Percentiles rank a stretch among this genome's conserved stretches.
Evolutionary conservation across 1,284 basidiomycete genomes (phyloP).

Genomic region (Ganoderma sinense): DNA sequence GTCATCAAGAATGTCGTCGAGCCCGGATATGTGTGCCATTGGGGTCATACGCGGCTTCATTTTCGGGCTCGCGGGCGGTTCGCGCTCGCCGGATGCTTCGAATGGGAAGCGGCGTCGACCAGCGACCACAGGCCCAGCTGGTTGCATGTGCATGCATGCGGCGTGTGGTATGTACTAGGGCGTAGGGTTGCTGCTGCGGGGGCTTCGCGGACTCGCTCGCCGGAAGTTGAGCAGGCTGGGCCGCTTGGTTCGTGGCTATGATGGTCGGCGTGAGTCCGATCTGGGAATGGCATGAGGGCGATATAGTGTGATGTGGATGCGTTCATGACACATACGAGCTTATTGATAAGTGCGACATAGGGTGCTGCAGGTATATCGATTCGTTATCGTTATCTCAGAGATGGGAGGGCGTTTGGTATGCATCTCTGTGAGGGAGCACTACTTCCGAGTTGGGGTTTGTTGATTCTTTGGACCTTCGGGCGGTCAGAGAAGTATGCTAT

Average conservation of each 20-base stretch:
- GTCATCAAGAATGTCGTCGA: no score
- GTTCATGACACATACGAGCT: neutral
- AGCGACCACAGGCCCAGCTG: no score
- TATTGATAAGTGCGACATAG: neutral
- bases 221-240: neutral
- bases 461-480: no score
- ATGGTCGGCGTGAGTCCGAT: neutral
- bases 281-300: neutral
- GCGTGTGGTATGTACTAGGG: neutral
- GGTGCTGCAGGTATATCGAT: no score
- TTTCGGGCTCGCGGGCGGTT: neutral
- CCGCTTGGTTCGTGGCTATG: neutral
- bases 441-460: no score
- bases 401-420: no score
- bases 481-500: no score
- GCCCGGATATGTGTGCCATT: no score
- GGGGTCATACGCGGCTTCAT: no score
- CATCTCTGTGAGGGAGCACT: no score
- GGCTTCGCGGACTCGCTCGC: neutral
- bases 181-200: neutral
- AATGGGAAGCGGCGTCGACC: no score
- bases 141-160: neutral
- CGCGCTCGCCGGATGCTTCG: neutral
- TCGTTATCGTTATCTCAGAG: no score
- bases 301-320: neutral